Conservation (phyloP, 140 eudicot species). For the Anethum foeniculum region DNA sequence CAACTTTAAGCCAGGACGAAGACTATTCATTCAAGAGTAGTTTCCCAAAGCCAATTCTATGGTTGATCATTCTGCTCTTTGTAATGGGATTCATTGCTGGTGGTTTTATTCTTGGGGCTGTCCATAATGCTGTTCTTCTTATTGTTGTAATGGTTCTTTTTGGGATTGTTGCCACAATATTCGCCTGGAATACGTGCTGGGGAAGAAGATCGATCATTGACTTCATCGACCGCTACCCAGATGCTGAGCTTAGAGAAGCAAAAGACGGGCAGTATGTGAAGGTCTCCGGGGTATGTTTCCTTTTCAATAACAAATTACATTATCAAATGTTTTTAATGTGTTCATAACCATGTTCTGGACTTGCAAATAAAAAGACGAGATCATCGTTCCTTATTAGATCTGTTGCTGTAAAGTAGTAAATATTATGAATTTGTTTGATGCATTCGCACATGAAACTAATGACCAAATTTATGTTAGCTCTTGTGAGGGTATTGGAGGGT, state of each 20-base stretch:
- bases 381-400: neutral
- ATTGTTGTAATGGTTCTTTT: constrained; percentile 50
- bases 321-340: neutral
- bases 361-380: neutral
- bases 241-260: constrained; percentile 71
- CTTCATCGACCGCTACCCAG: constrained; percentile 49
- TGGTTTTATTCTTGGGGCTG: constrained; percentile 69
- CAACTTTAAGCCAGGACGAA: constrained; percentile 45
- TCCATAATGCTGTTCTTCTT: constrained; percentile 55
- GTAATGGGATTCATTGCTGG: constrained; percentile 88
- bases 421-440: neutral
- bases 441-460: neutral
- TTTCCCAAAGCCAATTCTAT: constrained; percentile 52
- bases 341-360: constrained; percentile 1
- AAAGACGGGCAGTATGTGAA: constrained; percentile 73
- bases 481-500: neutral
- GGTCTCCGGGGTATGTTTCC: constrained; percentile 68
- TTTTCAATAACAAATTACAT: neutral
- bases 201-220: constrained; percentile 56
- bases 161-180: constrained; percentile 43
- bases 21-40: constrained; percentile 48
- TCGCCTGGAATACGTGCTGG: constrained; percentile 63
- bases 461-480: neutral
- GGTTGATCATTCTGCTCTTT: constrained; percentile 57
- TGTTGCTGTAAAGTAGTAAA: neutral